These are phyloP conservation scores for Barnettozyma siamensis DNA, from an alignment of 805 yeast species.

Conservation along the genomic window DNA sequence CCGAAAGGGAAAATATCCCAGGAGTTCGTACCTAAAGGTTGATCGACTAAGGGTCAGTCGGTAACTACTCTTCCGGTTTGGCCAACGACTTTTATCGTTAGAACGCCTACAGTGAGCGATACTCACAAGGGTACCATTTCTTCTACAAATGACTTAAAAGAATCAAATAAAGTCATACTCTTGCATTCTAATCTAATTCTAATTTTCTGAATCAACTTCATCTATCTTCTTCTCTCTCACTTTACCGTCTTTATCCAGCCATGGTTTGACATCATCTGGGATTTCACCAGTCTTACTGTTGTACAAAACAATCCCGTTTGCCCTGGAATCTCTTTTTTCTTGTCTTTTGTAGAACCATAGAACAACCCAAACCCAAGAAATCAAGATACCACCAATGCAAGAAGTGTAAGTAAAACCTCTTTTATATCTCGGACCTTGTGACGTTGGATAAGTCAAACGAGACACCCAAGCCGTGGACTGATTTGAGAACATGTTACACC, in stretches of 20 bases:
- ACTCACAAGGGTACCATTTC: no score
- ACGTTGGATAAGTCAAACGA: conserved; percentile 28
- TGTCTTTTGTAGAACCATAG: conserved; percentile 30
- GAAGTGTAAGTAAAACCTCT: conserved; percentile 42
- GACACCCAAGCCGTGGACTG: conserved; percentile 50
- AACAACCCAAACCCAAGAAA: conserved; percentile 18
- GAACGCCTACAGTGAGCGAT: no score
- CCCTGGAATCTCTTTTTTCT: conserved; percentile 31
- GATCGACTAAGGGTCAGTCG: no score
- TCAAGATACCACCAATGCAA: conserved; percentile 17
- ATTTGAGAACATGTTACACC: conserved; percentile 45
- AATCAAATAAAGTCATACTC: no score
- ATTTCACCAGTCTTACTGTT: conserved; percentile 21
- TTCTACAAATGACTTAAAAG: no score
- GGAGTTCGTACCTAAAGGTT: no score
- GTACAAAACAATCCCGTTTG: conserved; percentile 33
- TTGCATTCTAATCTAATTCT: no score
- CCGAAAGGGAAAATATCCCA: no score
- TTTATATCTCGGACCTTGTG: conserved; percentile 47
- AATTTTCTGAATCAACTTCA: no score
- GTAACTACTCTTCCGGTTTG: no score
- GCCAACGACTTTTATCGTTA: no score
- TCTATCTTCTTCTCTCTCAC: no score
- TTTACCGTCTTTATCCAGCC: neutral
- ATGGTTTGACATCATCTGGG: conserved; percentile 6